Evolutionary conservation across 2,329 filamentous ascomycete genomes (phyloP).

Genomic region (Dactylellina sp.): DNA sequence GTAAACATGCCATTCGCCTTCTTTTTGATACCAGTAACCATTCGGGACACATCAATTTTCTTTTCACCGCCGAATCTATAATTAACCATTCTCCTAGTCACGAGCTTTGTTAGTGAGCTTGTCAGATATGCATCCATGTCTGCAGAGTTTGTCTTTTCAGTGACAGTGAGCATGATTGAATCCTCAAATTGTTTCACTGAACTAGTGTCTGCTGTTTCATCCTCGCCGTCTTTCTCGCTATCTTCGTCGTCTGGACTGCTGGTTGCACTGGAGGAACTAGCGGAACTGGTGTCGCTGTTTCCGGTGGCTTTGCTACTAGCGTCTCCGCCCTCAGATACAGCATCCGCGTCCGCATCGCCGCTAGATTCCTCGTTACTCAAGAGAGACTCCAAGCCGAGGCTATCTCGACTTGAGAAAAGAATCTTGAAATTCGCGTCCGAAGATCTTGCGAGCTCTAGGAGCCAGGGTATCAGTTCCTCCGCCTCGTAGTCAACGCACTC

Average conservation of each 20-base stretch:
- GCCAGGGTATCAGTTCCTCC: conserved; percentile 42
- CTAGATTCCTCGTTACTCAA: conserved; percentile 6
- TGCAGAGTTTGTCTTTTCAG: conserved; percentile 45
- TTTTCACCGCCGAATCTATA: conserved; percentile 29
- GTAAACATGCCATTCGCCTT: conserved; percentile 56
- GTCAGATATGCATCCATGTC: conserved; percentile 51
- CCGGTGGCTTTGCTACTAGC: background rate
- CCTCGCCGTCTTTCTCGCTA: background rate
- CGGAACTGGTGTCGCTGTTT: background rate
- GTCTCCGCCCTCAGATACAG: conserved; percentile 27
- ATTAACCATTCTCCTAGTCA: conserved; percentile 45
- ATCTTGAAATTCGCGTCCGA: conserved; percentile 41
- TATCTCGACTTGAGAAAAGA: conserved; percentile 50
- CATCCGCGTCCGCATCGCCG: conserved; percentile 1
- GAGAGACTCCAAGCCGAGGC: conserved; percentile 26
- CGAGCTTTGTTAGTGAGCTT: conserved; percentile 37
- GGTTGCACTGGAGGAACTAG: background rate
- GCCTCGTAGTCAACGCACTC: conserved; percentile 49
- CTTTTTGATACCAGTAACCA: conserved; percentile 53
- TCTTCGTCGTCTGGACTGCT: background rate
- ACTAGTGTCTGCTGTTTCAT: background rate
- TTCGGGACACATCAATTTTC: conserved; percentile 43
- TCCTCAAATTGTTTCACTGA: conserved; percentile 30
- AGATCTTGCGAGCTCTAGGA: conserved; percentile 35
- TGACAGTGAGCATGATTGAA: conserved; percentile 46